A percentile compares a stretch with the other conserved stretches of the same genome.
These are phyloP conservation scores for Sugiyamaella novakii DNA, from an alignment of 1,139 yeast species.

Conservation along the genomic window DNA sequence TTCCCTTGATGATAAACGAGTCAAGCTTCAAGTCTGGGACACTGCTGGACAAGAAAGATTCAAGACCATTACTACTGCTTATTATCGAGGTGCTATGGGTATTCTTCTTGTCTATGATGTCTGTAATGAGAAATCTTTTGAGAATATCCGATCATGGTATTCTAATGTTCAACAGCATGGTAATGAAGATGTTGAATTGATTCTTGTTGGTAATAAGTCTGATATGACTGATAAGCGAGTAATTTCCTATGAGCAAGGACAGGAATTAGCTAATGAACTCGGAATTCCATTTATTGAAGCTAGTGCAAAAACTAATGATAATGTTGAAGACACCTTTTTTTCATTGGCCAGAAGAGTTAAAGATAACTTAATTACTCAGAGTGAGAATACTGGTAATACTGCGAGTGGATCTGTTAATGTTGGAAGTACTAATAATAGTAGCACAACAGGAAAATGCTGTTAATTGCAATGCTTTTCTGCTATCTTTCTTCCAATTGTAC, in stretches of 20 bases:
- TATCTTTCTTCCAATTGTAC: not conserved
- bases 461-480: slow-evolving; percentile 14
- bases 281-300: slow-evolving; percentile 94
- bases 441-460: slow-evolving; percentile 33
- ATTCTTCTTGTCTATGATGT: slow-evolving; percentile 95
- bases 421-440: slow-evolving; percentile 23
- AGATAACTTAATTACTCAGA: slow-evolving; percentile 60
- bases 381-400: slow-evolving; percentile 29
- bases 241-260: slow-evolving; percentile 87
- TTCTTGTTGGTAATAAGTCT: slow-evolving; percentile 92
- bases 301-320: slow-evolving; percentile 88
- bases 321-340: slow-evolving; percentile 89
- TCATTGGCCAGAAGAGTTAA: slow-evolving; percentile 87
- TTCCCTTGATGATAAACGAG: slow-evolving; percentile 87
- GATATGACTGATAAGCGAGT: slow-evolving; percentile 75
- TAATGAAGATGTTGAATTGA: slow-evolving; percentile 89
- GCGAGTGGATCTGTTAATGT: slow-evolving; percentile 34
- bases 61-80: slow-evolving; percentile 97
- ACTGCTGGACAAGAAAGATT: slow-evolving; percentile 99
- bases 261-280: slow-evolving; percentile 80
- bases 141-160: slow-evolving; percentile 85
- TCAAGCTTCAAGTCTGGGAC: slow-evolving; percentile 97
- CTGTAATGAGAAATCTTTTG: slow-evolving; percentile 91
- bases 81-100: slow-evolving; percentile 99
- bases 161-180: slow-evolving; percentile 96